Evolutionary conservation across 768 basidiomycete species (phyloP).

Genomic region (Solioccasus polychromus): DNA sequence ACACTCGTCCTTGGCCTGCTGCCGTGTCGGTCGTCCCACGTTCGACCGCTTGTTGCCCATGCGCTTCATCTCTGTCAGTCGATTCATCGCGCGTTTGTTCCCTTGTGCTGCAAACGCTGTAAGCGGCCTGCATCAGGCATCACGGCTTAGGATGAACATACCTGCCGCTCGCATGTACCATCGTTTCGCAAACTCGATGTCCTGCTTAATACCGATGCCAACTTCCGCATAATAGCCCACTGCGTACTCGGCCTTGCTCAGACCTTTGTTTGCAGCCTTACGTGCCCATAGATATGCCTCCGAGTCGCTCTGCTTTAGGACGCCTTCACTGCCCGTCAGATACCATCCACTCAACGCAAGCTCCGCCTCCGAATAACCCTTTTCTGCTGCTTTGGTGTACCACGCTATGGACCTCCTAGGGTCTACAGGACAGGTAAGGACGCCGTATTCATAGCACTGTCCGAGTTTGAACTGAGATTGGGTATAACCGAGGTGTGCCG

Average conservation of each 20-base stretch:
- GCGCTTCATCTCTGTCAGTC: conserved; percentile 93
- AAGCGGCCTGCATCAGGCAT: not conserved
- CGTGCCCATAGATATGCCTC: conserved; percentile 99
- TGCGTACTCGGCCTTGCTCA: conserved; percentile 97
- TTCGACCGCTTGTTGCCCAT: conserved; percentile 77
- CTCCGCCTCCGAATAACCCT: conserved; percentile 93
- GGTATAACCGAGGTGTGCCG: conserved; percentile 90
- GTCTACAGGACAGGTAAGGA: conserved; percentile 85
- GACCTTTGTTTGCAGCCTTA: conserved; percentile 92
- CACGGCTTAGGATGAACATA: no score
- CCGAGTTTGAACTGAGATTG: conserved; percentile 95
- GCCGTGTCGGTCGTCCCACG: conserved; percentile 82
- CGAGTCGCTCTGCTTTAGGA: conserved; percentile 95
- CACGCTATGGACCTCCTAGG: conserved; percentile 93
- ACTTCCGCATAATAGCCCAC: conserved; percentile 98
- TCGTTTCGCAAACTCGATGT: conserved; percentile 91
- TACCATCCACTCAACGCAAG: conserved; percentile 98
- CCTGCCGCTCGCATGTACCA: conserved; percentile 99
- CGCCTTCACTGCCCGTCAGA: conserved; percentile 91
- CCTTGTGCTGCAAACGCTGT: conserved; percentile 73
- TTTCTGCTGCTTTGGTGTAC: conserved; percentile 98
- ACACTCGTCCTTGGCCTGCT: conserved; percentile 93
- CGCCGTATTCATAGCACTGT: conserved; percentile 91
- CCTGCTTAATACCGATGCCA: conserved; percentile 96
- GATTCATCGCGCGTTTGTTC: conserved; percentile 96